Conservation (phyloP, 1,284 basidiomycete species). For the Mycosarcoma mackinlayi region DNA sequence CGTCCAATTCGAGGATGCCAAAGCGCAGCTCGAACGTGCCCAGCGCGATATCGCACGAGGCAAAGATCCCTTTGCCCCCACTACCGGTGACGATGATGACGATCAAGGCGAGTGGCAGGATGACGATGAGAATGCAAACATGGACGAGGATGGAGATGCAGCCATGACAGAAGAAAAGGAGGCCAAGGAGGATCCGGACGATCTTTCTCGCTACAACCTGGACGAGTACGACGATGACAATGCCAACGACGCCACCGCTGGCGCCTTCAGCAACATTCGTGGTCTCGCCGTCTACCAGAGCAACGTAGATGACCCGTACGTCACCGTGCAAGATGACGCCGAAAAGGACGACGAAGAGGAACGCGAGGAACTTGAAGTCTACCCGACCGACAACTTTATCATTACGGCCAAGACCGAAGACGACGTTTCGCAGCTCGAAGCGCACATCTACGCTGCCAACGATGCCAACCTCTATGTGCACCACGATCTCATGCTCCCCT, state of each 20-base stretch:
- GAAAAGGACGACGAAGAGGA: slow-evolving; percentile 80
- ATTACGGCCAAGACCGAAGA: slow-evolving; percentile 95
- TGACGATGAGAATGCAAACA: slow-evolving; percentile 67
- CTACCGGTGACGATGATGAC: slow-evolving; percentile 41
- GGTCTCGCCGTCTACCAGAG: slow-evolving; percentile 90
- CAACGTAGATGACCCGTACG: slow-evolving; percentile 95
- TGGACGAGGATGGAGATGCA: slow-evolving; percentile 75
- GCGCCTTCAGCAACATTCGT: slow-evolving; percentile 95
- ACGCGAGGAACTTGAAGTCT: slow-evolving; percentile 87
- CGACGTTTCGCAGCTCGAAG: slow-evolving; percentile 92
- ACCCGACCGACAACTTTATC: slow-evolving; percentile 90
- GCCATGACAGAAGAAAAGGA: slow-evolving; percentile 54
- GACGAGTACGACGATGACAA: slow-evolving; percentile 92
- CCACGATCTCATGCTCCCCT: slow-evolving; percentile 97
- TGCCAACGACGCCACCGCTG: slow-evolving; percentile 70
- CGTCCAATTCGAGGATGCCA: slow-evolving; percentile 87
- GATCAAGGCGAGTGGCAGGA: slow-evolving; percentile 51
- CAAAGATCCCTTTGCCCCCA: slow-evolving; percentile 49
- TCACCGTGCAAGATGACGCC: slow-evolving; percentile 84
- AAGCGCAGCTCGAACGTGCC: slow-evolving; percentile 78
- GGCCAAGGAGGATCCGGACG: slow-evolving; percentile 73
- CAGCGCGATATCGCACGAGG: slow-evolving; percentile 53
- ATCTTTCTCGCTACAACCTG: slow-evolving; percentile 89
- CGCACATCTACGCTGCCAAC: slow-evolving; percentile 60
- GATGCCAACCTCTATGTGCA: slow-evolving; percentile 86